Evolutionary conservation across 1,284 basidiomycete species (phyloP).

Genomic region (Heterobasidion irregulare): DNA sequence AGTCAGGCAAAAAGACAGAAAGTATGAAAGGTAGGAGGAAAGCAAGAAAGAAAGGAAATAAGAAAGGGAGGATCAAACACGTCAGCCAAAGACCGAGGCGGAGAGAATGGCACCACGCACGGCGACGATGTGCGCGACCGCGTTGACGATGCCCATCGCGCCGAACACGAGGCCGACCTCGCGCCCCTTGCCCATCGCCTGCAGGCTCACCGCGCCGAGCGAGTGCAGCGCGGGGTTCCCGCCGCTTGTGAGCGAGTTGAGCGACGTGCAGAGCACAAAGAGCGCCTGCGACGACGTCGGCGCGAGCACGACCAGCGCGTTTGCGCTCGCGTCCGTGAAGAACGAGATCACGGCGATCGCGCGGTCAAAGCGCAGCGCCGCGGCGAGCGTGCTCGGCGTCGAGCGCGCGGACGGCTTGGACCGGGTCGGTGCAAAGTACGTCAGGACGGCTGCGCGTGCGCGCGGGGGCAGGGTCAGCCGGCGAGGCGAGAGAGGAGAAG

Average conservation of each 20-base stretch:
- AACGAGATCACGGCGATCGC: slow-evolving; percentile 34
- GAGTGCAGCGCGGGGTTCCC: slow-evolving; percentile 41
- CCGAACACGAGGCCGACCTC: slow-evolving; percentile 43
- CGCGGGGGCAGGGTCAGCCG: neutral
- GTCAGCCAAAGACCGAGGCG: neutral
- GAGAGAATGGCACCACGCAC: slow-evolving; percentile 20
- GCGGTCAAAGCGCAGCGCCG: slow-evolving; percentile 35
- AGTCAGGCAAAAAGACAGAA: neutral
- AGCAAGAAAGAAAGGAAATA: neutral
- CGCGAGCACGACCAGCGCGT: slow-evolving; percentile 10
- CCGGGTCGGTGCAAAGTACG: slow-evolving; percentile 8
- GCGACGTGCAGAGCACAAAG: slow-evolving; percentile 27
- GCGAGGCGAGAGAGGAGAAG: neutral
- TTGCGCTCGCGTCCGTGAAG: slow-evolving; percentile 25
- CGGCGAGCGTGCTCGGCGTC: slow-evolving; percentile 17
- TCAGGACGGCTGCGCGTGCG: slow-evolving; percentile 9
- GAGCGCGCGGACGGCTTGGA: neutral
- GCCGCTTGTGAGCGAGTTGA: slow-evolving; percentile 31
- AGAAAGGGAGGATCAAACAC: neutral
- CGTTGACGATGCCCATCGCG: slow-evolving; percentile 39
- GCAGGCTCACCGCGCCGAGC: slow-evolving; percentile 37
- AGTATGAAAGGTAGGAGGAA: neutral
- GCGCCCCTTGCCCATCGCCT: slow-evolving; percentile 33
- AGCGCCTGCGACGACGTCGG: slow-evolving; percentile 32
- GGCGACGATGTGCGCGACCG: slow-evolving; percentile 38